Conservation (phyloP, 208 protist species). For the Phytomonas serpens region DNA sequence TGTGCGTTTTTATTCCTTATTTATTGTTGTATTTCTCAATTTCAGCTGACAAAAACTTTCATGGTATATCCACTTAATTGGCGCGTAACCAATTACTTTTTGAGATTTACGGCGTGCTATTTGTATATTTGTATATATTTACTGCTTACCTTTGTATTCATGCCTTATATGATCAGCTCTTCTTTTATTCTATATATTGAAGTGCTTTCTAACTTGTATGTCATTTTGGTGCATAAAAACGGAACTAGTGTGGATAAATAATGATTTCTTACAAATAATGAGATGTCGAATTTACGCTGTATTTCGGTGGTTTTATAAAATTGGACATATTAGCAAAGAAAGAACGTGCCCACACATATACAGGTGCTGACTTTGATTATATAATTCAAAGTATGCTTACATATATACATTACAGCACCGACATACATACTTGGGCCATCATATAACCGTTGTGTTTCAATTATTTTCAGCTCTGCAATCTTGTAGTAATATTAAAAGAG, state of each 20-base stretch:
- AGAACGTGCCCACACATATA: background rate
- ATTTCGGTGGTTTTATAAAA: background rate
- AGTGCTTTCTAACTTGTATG: background rate
- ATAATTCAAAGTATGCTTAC: background rate
- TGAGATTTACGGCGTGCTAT: background rate
- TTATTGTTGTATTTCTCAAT: background rate
- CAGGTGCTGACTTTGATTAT: background rate
- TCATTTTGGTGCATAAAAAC: background rate
- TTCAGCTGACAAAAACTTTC: background rate
- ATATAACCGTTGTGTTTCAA: background rate
- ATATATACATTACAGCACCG: background rate
- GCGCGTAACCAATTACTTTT: background rate
- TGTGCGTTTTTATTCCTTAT: background rate
- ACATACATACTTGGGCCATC: background rate
- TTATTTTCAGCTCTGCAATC: background rate
- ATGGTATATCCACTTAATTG: background rate
- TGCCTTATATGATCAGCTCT: background rate
- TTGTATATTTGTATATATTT: no score
- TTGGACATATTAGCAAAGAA: background rate
- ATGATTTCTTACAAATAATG: background rate
- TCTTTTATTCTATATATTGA: background rate
- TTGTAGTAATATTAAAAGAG: background rate
- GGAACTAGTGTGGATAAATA: background rate
- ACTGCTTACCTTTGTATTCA: background rate
- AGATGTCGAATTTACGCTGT: background rate